A percentile compares a stretch with the other conserved stretches of the same genome.
Evolutionary conservation across 2,329 filamentous ascomycete genomes (phyloP).

Genomic region (Ophiostoma piceae): DNA sequence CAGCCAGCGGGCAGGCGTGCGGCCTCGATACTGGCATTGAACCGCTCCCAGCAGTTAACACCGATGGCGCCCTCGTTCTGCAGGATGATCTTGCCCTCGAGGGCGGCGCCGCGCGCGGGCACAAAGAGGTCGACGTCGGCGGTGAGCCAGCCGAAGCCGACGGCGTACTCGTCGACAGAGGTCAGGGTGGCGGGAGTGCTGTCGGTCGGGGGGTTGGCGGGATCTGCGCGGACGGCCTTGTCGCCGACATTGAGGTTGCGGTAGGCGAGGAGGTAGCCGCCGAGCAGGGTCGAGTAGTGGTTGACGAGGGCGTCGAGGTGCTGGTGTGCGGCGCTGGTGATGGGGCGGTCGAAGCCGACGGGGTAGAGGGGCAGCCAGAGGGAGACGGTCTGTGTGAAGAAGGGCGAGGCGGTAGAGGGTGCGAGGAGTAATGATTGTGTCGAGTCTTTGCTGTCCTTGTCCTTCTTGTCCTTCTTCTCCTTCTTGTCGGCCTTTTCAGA

Average conservation of each 20-base stretch:
- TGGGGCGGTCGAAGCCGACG: conserved; percentile 61
- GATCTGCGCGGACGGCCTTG: conserved; percentile 45
- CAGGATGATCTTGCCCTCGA: conserved; percentile 78
- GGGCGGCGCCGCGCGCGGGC: conserved; percentile 64
- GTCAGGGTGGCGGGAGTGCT: conserved; percentile 42
- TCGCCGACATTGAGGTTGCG: conserved; percentile 62
- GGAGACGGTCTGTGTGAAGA: conserved; percentile 72
- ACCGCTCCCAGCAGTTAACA: conserved; percentile 82
- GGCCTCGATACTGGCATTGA: conserved; percentile 81
- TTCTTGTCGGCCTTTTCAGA: no score
- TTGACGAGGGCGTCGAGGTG: conserved; percentile 70
- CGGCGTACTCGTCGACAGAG: conserved; percentile 74
- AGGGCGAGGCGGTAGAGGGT: conserved; percentile 51
- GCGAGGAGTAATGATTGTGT: not conserved
- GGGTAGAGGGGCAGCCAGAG: conserved; percentile 74
- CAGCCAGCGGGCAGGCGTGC: conserved; percentile 70
- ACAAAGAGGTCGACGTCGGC: conserved; percentile 81
- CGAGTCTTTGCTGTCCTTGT: not conserved
- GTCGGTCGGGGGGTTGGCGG: conserved; percentile 43
- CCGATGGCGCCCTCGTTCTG: conserved; percentile 87
- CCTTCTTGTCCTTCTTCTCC: no score
- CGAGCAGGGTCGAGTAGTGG: conserved; percentile 67
- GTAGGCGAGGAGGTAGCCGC: conserved; percentile 71
- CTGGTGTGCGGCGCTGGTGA: conserved; percentile 67
- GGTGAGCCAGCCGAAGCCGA: conserved; percentile 81